Conservation (phyloP, 2,329 filamentous ascomycete genomes). For the Geosmithia flava region DNA sequence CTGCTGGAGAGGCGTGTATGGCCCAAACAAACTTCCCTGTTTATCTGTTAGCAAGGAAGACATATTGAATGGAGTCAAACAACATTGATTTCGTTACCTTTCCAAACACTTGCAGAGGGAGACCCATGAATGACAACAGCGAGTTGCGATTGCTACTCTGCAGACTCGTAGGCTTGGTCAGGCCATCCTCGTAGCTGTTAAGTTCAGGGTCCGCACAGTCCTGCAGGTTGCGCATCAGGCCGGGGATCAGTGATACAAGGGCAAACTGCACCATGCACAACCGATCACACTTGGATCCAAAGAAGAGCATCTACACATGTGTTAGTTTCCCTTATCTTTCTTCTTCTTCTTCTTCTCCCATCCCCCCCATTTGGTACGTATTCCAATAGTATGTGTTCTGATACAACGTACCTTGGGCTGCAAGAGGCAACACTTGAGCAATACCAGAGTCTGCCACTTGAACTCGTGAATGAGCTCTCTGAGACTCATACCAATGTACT, state of each 20-base stretch:
- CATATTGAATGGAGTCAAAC: too few relatives aligned
- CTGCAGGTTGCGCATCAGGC: slow-evolving; percentile 79
- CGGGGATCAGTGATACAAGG: slow-evolving; percentile 86
- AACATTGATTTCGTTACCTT: slow-evolving; percentile 35
- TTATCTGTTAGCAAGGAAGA: slow-evolving; percentile 21
- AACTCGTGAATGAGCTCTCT: slow-evolving; percentile 90
- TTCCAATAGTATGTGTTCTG: too few relatives aligned
- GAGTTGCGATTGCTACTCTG: slow-evolving; percentile 87
- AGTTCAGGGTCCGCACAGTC: slow-evolving; percentile 93
- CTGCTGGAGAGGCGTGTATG: slow-evolving; percentile 92
- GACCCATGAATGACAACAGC: slow-evolving; percentile 83
- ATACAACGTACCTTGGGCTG: slow-evolving; percentile 70
- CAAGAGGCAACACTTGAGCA: slow-evolving; percentile 86
- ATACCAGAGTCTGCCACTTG: slow-evolving; percentile 83
- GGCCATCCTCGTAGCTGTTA: slow-evolving; percentile 65
- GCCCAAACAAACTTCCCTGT: slow-evolving; percentile 76
- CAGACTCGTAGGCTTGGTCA: slow-evolving; percentile 69
- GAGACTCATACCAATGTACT: slow-evolving; percentile 79
- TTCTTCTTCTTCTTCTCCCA: not conserved
- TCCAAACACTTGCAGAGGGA: slow-evolving; percentile 90
- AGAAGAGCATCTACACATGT: slow-evolving; percentile 80
- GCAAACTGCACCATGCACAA: slow-evolving; percentile 99
- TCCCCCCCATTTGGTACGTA: not conserved
- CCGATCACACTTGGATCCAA: slow-evolving; percentile 88
- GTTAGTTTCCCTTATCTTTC: not conserved